phyloP scores from a whole-genome alignment of 1,284 basidiomycete species.

The Omphalotus olearius region DNA sequence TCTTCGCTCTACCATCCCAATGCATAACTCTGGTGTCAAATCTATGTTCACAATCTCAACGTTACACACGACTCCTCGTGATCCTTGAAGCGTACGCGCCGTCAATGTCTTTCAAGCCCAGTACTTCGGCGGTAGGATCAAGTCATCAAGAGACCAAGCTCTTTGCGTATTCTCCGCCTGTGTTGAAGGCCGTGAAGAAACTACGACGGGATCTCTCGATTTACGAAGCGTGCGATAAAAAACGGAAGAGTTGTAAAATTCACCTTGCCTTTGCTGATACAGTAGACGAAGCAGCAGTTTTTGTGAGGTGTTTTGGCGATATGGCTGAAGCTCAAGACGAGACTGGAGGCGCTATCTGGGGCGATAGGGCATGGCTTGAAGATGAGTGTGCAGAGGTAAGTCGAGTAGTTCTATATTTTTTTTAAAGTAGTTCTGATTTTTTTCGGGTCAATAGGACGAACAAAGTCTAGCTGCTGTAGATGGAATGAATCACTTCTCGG shows the following conservation, averaged over 20 bases:
- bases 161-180: conserved; percentile 55
- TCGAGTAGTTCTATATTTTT: too few species aligned
- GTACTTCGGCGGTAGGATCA: conserved; percentile 6
- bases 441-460: conserved; percentile 44
- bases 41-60: conserved; percentile 52
- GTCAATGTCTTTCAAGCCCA: conserved; percentile 28
- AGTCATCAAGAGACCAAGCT: conserved; percentile 17
- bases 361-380: conserved; percentile 53
- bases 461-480: conserved; percentile 42
- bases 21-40: conserved; percentile 35
- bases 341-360: conserved; percentile 50
- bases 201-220: conserved; percentile 58
- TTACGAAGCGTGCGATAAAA: conserved; percentile 50
- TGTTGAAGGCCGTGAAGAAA: conserved; percentile 61
- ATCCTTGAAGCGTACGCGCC: conserved; percentile 63
- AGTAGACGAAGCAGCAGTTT: conserved; percentile 51
- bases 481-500: conserved; percentile 66
- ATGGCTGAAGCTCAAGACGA: conserved; percentile 39
- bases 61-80: conserved; percentile 49
- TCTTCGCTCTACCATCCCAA: conserved; percentile 53
- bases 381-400: conserved; percentile 50
- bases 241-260: conserved; percentile 35
- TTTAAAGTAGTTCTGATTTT: conserved; percentile 1
- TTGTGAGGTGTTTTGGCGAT: conserved; percentile 54
- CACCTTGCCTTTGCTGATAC: conserved; percentile 57